phyloP scores from a whole-genome alignment of 345 rosid genomes.

The Euphorbia lathyris region DNA sequence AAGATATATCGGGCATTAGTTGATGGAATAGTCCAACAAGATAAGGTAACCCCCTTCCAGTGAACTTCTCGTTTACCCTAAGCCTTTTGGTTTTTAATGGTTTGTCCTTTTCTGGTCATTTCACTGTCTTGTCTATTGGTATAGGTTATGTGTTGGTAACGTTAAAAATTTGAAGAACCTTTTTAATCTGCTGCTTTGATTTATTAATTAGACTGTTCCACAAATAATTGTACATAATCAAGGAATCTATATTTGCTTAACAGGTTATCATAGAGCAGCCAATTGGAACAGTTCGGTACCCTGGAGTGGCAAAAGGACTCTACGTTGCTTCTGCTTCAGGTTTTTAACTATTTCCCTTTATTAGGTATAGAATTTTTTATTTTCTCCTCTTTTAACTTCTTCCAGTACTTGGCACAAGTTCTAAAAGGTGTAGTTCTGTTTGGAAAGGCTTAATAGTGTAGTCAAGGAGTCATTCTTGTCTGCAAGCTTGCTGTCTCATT shows the following conservation, averaged over 20 bases:
- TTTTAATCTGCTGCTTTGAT: conserved; percentile 1
- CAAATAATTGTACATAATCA: not conserved
- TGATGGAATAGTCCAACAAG: conserved; percentile 54
- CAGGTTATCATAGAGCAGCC: conserved; percentile 72
- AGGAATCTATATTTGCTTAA: conserved; percentile 11
- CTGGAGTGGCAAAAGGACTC: conserved; percentile 83
- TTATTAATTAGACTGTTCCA: not conserved
- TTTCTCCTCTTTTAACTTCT: not conserved
- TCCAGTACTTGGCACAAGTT: not conserved
- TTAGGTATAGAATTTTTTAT: not conserved
- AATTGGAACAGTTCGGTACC: conserved; percentile 63
- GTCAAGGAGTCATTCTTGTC: not conserved
- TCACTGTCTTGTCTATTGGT: not conserved
- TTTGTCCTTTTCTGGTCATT: too few species aligned
- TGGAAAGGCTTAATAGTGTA: not conserved
- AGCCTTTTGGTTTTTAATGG: too few species aligned
- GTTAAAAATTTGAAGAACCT: too few species aligned
- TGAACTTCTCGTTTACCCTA: too few species aligned
- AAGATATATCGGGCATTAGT: conserved; percentile 80
- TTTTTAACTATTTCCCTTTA: conserved; percentile 15
- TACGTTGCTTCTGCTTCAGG: conserved; percentile 82
- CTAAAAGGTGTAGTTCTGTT: not conserved
- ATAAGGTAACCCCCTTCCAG: conserved; percentile 45
- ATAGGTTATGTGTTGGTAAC: not conserved
- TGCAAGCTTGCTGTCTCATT: not conserved